Percentiles rank a stretch among this genome's conserved stretches.
Conservation (phyloP, 2,329 filamentous ascomycete genomes). For the Curvularia sp. region DNA sequence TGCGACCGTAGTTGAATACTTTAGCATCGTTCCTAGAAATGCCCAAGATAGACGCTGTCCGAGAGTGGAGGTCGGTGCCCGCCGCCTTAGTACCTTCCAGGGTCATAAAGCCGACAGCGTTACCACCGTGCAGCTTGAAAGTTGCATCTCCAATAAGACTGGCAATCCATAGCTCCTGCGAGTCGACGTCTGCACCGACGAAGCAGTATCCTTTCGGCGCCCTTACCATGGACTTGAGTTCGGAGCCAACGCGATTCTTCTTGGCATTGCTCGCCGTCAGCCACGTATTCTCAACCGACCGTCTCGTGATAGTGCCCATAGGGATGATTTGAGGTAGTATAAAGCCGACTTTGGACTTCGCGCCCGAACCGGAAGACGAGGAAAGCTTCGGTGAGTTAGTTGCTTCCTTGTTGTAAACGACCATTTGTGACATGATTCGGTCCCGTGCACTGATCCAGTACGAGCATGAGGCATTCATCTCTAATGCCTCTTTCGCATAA, state of each 20-base stretch:
- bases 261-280: constrained; percentile 97
- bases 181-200: constrained; percentile 96
- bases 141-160: constrained; percentile 93
- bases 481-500: constrained; percentile 91
- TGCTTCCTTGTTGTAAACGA: constrained; percentile 78
- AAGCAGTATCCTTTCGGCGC: constrained; percentile 91
- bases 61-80: constrained; percentile 92
- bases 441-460: constrained; percentile 98
- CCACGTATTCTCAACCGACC: constrained; percentile 98
- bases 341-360: constrained; percentile 66
- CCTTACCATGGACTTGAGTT: constrained; percentile 95
- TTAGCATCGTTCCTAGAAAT: constrained; percentile 97
- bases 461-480: constrained; percentile 98
- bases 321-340: constrained; percentile 96
- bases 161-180: constrained; percentile 97
- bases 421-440: constrained; percentile 92
- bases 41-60: constrained; percentile 88
- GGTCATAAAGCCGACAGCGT: constrained; percentile 99
- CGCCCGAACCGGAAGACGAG: constrained; percentile 26
- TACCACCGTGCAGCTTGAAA: constrained; percentile 93
- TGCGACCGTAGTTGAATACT: constrained; percentile 97
- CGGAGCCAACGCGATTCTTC: constrained; percentile 91
- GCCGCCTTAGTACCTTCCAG: constrained; percentile 93
- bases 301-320: constrained; percentile 95
- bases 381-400: constrained; percentile 33